Evolutionary conservation across 2,329 filamentous ascomycete species (phyloP), one percentile per base, ranked within the genome.

Genomic region (Sphaerulina musiva): DNA sequence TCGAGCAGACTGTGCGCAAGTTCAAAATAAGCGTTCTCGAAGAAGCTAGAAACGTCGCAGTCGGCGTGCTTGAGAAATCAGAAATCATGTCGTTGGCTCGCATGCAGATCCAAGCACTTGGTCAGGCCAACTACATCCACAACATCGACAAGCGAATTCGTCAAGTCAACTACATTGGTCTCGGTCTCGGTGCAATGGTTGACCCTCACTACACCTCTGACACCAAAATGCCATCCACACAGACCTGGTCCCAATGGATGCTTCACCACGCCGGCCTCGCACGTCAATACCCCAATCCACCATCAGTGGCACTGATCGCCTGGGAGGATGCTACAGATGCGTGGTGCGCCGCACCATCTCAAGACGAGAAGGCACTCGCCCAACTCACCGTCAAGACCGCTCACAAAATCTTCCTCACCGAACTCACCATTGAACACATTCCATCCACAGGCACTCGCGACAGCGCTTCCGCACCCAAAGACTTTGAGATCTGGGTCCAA

Each of bases 281-380:
- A 20, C 34, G 34, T 8, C 12, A 41, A 17, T 51, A 41, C 44
- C 55, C 55, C 46, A 45, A 56, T 17, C 55, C 60, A 3, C 62
- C 54, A 54, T 62, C 54, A 49, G 69, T 76, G 0, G 89, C 86
- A 0, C 76, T 95, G 2, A 67, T 72, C 1, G 72, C 76, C 3
- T 95, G 91, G 89, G 75, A 83, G 8, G 87, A 95, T 46, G 79
- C 85, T 34, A 88, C 87, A 17, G 87, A 97, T 58, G 95, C 89
- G 70, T 97, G 89, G 87, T 97, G 92, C 69, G 83, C 85, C 4
- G 70, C 74, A 8, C 66, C 69, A 48, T 78, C 75, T 66, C 9
- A 44, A 11, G 53, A 59, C 9, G 72, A 76, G 12, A 76, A 76
- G 6, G 76, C 78, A 46, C 81, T 82, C 38, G 81, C 83, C 1